Percentiles rank a stretch among this genome's conserved stretches.
These are phyloP conservation scores for Fusarium irregulare DNA, from an alignment of 2,329 filamentous ascomycete genomes.

Conservation along the genomic window DNA sequence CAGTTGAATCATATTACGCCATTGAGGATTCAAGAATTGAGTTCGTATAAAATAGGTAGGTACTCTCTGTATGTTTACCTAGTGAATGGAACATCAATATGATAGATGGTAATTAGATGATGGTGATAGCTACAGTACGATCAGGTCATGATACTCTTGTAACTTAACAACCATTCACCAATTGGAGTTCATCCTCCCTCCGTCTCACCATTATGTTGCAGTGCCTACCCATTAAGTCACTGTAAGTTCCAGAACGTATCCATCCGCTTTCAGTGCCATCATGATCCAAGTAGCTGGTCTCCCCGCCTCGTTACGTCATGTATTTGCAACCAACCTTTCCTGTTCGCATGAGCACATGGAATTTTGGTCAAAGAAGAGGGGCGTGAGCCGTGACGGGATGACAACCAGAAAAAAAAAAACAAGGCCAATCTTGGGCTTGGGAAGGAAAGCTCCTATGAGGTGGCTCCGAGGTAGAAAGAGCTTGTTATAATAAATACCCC, in stretches of 20 bases:
- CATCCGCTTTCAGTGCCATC: conserved; percentile 27
- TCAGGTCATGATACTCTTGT: neutral
- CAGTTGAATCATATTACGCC: conserved; percentile 20
- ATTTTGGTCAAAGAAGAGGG: conserved; percentile 22
- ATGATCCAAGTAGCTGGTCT: conserved; percentile 26
- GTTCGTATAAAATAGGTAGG: neutral
- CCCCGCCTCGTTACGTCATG: conserved; percentile 46
- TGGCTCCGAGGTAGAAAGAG: conserved; percentile 8
- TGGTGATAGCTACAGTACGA: neutral
- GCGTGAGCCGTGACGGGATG: conserved; percentile 7
- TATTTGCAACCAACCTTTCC: conserved; percentile 39
- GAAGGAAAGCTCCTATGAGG: conserved; percentile 23
- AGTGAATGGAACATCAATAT: neutral
- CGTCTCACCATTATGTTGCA: neutral
- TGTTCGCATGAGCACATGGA: conserved; percentile 36
- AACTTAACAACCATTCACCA: neutral
- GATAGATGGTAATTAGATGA: neutral
- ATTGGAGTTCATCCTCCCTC: neutral
- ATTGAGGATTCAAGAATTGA: neutral
- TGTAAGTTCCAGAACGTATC: neutral
- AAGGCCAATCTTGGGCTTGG: conserved; percentile 11
- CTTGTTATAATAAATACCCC: conserved; percentile 36
- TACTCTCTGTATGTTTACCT: neutral
- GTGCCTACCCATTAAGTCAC: neutral
- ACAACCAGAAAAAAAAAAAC: conserved; percentile 29